A percentile compares a stretch with the other conserved stretches of the same genome.
These are phyloP conservation scores for Neoboletus subvelutipes DNA, from an alignment of 768 basidiomycete species.

Conservation along the genomic window DNA sequence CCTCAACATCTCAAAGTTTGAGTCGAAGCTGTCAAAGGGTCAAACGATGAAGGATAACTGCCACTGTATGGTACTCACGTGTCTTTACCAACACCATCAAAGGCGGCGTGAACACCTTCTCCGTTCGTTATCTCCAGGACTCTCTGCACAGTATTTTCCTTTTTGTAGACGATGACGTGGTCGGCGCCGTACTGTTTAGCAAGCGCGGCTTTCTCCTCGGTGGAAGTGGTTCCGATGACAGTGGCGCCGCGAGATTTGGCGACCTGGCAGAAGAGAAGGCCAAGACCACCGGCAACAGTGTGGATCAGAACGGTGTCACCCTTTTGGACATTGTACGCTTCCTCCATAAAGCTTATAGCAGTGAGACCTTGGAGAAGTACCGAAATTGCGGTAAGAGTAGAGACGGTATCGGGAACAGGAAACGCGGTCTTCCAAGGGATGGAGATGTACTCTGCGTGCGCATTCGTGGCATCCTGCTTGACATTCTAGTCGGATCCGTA, in stretches of 20 bases:
- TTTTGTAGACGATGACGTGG: slow-evolving; percentile 81
- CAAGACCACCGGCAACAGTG: slow-evolving; percentile 91
- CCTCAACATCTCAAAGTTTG: slow-evolving; percentile 75
- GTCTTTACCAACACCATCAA: slow-evolving; percentile 96
- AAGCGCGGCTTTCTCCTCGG: slow-evolving; percentile 74
- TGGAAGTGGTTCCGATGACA: slow-evolving; percentile 93
- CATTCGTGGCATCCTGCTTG: slow-evolving; percentile 44
- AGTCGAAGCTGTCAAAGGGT: slow-evolving; percentile 55
- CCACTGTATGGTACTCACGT: slow-evolving; percentile 53
- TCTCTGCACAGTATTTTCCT: slow-evolving; percentile 70
- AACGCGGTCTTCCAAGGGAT: slow-evolving; percentile 60
- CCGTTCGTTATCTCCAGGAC: slow-evolving; percentile 77
- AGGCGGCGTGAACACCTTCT: slow-evolving; percentile 81
- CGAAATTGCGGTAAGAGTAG: slow-evolving; percentile 65
- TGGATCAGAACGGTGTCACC: slow-evolving; percentile 83
- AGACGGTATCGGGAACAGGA: slow-evolving; percentile 62
- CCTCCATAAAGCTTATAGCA: slow-evolving; percentile 71
- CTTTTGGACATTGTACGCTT: slow-evolving; percentile 80
- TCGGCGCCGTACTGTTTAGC: slow-evolving; percentile 80
- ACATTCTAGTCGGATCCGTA: background rate
- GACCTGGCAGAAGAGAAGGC: slow-evolving; percentile 64
- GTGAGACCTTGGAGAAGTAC: slow-evolving; percentile 76
- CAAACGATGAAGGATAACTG: background rate
- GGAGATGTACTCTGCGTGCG: slow-evolving; percentile 73
- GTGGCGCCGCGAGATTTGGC: slow-evolving; percentile 74